Percentiles rank a stretch among this genome's conserved stretches.
Evolutionary conservation across 2,329 filamentous ascomycete genomes (phyloP).

Genomic region (Pleomassaria siparia): DNA sequence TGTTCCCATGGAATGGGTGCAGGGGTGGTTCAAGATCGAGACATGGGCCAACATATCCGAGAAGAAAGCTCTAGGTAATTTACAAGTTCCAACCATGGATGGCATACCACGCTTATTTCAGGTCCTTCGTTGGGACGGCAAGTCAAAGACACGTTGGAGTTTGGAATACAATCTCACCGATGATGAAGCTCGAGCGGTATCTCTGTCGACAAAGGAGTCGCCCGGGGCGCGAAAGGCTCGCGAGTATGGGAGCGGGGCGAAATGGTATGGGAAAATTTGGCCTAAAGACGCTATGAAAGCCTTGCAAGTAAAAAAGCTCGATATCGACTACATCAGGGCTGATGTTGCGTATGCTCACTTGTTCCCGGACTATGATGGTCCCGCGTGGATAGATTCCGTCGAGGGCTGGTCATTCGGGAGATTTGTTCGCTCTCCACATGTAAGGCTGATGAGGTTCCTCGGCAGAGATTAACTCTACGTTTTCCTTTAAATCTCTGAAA

Average conservation of each 20-base stretch:
- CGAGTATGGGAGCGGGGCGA: neutral
- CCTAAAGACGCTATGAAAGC: neutral
- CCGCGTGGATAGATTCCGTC: neutral
- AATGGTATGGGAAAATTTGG: neutral
- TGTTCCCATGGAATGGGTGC: neutral
- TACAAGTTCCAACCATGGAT: too few relatives aligned
- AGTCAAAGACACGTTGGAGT: neutral
- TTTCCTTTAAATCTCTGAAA: too few relatives aligned
- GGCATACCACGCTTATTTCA: too few relatives aligned
- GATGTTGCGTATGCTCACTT: neutral
- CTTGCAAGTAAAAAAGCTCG: neutral
- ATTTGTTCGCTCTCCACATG: too few relatives aligned
- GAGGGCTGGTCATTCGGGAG: neutral
- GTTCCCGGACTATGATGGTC: neutral
- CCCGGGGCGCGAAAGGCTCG: neutral
- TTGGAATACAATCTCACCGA: neutral
- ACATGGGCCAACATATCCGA: neutral
- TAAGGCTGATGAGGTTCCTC: too few relatives aligned
- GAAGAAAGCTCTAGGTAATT: neutral
- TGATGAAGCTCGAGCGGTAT: neutral
- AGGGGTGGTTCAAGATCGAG: neutral
- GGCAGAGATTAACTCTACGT: too few relatives aligned
- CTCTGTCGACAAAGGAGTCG: neutral
- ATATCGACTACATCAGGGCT: neutral
- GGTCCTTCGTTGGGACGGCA: neutral